phyloP scores from a whole-genome alignment of 768 basidiomycete genomes.

The Cystoderma amianthinum region DNA sequence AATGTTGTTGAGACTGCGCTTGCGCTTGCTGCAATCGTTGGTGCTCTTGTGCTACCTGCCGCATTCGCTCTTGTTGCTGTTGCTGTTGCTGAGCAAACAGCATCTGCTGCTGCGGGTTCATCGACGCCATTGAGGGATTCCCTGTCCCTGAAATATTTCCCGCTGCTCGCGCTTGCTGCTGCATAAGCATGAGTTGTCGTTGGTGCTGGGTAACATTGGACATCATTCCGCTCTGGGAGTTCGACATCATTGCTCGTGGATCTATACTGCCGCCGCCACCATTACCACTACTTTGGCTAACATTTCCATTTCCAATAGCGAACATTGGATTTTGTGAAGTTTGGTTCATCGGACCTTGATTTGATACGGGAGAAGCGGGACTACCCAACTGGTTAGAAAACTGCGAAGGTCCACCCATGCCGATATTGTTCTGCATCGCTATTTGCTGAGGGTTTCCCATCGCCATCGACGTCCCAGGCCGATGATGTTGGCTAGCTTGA shows the following conservation, averaged over 20 bases:
- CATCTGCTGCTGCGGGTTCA: slow-evolving; percentile 11
- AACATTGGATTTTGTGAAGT: not conserved
- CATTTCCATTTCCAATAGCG: not conserved
- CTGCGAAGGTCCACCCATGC: not conserved
- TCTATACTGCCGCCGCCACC: not conserved
- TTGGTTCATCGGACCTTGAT: not conserved
- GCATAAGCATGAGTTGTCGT: slow-evolving; percentile 6
- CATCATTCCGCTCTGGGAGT: not conserved
- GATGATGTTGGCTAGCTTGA: slow-evolving; percentile 21
- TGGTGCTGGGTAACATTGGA: not conserved
- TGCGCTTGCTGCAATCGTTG: slow-evolving; percentile 30
- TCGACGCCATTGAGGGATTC: slow-evolving; percentile 5
- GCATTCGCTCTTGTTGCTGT: slow-evolving; percentile 25
- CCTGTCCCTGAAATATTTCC: slow-evolving; percentile 7
- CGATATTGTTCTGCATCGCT: not conserved
- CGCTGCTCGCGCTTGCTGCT: slow-evolving; percentile 10
- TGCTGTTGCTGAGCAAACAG: slow-evolving; percentile 18
- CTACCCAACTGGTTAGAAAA: not conserved
- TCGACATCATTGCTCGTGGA: not conserved
- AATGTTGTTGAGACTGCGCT: slow-evolving; percentile 16
- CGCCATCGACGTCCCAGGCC: slow-evolving; percentile 2
- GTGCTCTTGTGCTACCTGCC: slow-evolving; percentile 30
- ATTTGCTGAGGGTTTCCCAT: not conserved
- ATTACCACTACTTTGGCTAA: not conserved
- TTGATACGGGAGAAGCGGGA: not conserved